Conservation (phyloP, 768 basidiomycete species). For the Udeniomyces megalosporus region DNA sequence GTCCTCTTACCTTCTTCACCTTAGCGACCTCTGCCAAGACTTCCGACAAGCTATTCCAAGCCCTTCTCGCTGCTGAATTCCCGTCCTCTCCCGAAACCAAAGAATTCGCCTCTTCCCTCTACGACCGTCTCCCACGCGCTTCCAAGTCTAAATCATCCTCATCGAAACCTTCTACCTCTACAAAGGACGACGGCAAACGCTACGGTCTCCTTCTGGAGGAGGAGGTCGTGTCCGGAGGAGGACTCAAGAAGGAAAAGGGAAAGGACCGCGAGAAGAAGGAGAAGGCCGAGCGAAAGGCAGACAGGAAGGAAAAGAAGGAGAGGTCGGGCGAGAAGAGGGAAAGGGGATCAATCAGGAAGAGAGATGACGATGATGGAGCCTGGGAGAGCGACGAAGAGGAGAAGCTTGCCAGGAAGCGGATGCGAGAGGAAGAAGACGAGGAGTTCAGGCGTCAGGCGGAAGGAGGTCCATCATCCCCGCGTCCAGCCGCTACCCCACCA, state of each 20-base stretch:
- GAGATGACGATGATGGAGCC: constrained; percentile 47
- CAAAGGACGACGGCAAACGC: constrained; percentile 55
- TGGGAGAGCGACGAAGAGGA: constrained; percentile 30
- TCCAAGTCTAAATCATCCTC: constrained; percentile 42
- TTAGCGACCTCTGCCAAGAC: constrained; percentile 41
- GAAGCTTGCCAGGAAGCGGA: constrained; percentile 22
- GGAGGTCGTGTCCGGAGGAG: constrained; percentile 30
- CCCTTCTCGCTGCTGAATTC: constrained; percentile 60
- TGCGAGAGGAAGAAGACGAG: constrained; percentile 10
- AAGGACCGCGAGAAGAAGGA: constrained; percentile 40
- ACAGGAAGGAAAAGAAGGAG: constrained; percentile 18
- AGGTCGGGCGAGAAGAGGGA: not conserved
- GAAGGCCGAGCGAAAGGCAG: constrained; percentile 15
- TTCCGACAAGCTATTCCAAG: constrained; percentile 56
- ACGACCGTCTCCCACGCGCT: constrained; percentile 58
- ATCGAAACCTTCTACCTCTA: constrained; percentile 21
- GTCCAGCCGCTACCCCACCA: constrained; percentile 16
- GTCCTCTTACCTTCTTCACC: not conserved
- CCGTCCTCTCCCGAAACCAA: constrained; percentile 67
- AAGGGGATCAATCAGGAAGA: constrained; percentile 39
- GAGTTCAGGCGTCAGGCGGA: constrained; percentile 24
- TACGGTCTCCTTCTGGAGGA: constrained; percentile 78
- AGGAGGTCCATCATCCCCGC: too few species aligned
- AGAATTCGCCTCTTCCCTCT: constrained; percentile 62
- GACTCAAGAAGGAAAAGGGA: constrained; percentile 35